Evolutionary conservation across 2,329 filamentous ascomycete genomes (phyloP), one percentile per base, ranked within the genome.

Genomic region (Microdochium nivale): DNA sequence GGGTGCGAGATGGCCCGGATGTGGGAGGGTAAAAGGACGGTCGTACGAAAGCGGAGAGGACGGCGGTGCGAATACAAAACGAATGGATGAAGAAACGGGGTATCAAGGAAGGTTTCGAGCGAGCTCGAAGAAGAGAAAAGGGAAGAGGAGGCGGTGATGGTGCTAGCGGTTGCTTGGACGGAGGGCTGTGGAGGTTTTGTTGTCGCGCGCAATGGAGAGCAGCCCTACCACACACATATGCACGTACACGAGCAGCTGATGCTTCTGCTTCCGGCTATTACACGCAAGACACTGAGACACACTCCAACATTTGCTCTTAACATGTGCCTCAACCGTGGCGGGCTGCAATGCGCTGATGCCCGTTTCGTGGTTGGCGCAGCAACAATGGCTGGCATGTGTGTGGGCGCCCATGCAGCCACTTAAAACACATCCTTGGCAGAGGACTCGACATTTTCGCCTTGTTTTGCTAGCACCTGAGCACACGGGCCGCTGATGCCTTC

Each of bases 1-100:
- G 19, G 10, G 5, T 24, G 21, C 14, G 13, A 19, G 21, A 11
- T 21, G 16, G 13, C 3, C 40, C 16, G 19, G 13, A 7, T 7
- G 19, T 7, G 19, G 8, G 14, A 23, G 8, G 19, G 23, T 7
- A 37, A 16, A 3, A 37, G 14, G 40, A 5, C 40, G 21, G 16
- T 4, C 8, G 40, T 13, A 19, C 40, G 3, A 44, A 23, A 23
- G 40, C 21, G 9, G 40, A 44, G 40, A 44, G 9, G 40, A 44
- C 21, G 19, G 52, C 48, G 54, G 21, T 57, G 59, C 61, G 60
- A 61, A 65, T 63, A 66, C 62, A 65, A 60, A n/a, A 54, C 54
- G 51, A 52, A 54, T 48, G 59, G 64, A 61, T 52, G 58, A 59
- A 62, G 62, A 53, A 54, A 57, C 53, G 49, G 53, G 52, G 53